Evolutionary conservation across 306 rosid species (phyloP), one percentile per base, ranked within the genome.

Genomic region (Sophora flavescens): DNA sequence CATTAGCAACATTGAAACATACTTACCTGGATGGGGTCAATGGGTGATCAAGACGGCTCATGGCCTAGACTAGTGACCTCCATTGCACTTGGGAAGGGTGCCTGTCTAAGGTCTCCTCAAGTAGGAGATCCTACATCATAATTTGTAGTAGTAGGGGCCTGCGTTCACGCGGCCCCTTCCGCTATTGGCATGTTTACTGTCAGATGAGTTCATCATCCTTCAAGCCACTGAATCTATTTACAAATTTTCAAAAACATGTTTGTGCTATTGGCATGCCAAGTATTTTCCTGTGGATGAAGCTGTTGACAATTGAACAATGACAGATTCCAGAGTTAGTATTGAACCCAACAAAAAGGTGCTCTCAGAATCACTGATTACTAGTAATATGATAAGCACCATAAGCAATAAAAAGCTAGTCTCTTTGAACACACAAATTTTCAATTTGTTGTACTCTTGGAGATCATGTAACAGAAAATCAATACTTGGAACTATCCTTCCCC

Each of bases 381-480:
- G 50, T 38, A 22, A 13, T 11, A 39, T 57, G 26, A 39, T 12
- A 68, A 28, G 54, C 54, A 4, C 48, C 62, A 41, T 50, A 35
- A 50, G 57, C 35, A 35, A 35, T 35, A 35, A 69, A 45, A 47
- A 28, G 70, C 64, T 60, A 54, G 69, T 45, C 57, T 78, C 63
- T 68, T 41, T 41, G 15, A 47, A 47, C 63, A 50, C 68, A 28
- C 35, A 41, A 54, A 15, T 64, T 74, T 38, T 51, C 64, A 66
- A 30, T 63, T 47, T 35, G 39, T 35, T 38, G 59, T 72, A 56
- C 64, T 44, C 75, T 60, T 47, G 28, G n/a, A 56, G 28, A 68
- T 57, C 69, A 39, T 58, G 68, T 51, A 80, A 57, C 32, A 50
- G 3, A 69, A 70, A 62, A 53, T 69, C 81, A 68, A 48, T 42